Evolutionary conservation across 768 basidiomycete species (phyloP).

Genomic region (Tephrocybe sp.): DNA sequence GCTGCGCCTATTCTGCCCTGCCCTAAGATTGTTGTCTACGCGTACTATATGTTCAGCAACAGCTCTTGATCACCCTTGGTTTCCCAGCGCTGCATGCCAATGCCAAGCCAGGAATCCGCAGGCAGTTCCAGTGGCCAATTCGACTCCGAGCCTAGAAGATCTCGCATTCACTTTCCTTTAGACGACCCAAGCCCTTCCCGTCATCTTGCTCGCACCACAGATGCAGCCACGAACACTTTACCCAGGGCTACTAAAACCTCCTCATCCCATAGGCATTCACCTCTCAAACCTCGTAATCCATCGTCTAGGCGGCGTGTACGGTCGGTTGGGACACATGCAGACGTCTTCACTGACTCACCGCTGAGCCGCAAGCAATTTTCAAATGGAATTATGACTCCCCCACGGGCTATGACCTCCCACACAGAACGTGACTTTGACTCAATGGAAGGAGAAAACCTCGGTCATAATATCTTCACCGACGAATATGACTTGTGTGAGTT

Average conservation of each 20-base stretch:
- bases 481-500: slow-evolving; percentile 77
- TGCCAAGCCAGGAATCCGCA: slow-evolving; percentile 13
- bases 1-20: too few relatives aligned
- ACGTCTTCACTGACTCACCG: slow-evolving; percentile 6
- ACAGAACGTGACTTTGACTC: slow-evolving; percentile 4
- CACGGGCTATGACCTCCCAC: slow-evolving; percentile 8
- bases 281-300: slow-evolving; percentile 11
- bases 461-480: slow-evolving; percentile 51
- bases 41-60: too few relatives aligned
- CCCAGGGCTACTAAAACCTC: slow-evolving; percentile 1
- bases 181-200: slow-evolving; percentile 12
- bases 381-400: slow-evolving; percentile 11
- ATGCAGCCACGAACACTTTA: slow-evolving; percentile 4
- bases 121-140: slow-evolving; percentile 10
- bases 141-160: slow-evolving; percentile 15
- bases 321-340: slow-evolving; percentile 12
- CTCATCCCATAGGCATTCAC: slow-evolving; percentile 10
- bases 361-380: slow-evolving; percentile 3
- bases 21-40: too few relatives aligned
- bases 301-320: slow-evolving; percentile 16
- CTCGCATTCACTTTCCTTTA: slow-evolving; percentile 19
- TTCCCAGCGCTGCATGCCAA: not conserved
- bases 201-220: slow-evolving; percentile 4
- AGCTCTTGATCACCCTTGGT: not conserved
- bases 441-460: slow-evolving; percentile 7